Evolutionary conservation across 225 moss, liverwort and hornwort species (phyloP).

Genomic region (Polytrichum commune): DNA sequence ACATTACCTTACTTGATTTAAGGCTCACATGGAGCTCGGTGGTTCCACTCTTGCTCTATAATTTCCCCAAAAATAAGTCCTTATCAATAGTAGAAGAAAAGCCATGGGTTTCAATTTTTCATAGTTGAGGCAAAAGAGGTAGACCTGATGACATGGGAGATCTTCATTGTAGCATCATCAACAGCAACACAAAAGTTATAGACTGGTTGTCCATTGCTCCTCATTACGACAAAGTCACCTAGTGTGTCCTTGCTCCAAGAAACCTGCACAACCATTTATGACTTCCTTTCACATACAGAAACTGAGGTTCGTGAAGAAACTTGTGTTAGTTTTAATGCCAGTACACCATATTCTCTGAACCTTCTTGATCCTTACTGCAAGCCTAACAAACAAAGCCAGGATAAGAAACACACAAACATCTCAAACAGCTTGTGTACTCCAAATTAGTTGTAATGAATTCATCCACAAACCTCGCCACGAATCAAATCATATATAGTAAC

Average conservation of each 20-base stretch:
- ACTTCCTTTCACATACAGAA: conserved; percentile 2
- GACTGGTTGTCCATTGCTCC: conserved; percentile 99
- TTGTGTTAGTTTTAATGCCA: too few species aligned
- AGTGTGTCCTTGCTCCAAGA: conserved; percentile 95
- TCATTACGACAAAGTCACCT: conserved; percentile 93
- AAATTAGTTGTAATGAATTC: neutral
- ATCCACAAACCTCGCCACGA: conserved; percentile 83
- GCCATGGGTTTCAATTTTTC: neutral
- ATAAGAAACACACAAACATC: too few species aligned
- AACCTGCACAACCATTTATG: conserved; percentile 38
- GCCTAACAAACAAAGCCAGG: too few species aligned
- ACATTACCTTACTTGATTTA: too few species aligned
- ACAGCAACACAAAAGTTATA: conserved; percentile 99
- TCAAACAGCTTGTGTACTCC: too few species aligned
- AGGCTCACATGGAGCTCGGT: too few species aligned
- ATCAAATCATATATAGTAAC: conserved; percentile 93
- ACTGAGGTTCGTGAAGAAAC: too few species aligned
- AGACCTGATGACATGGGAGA: conserved; percentile 95
- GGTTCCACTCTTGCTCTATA: too few species aligned
- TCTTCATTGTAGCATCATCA: conserved; percentile 96
- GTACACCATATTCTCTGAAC: too few species aligned
- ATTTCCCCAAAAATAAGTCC: neutral
- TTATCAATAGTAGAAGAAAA: neutral
- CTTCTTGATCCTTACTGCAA: too few species aligned
- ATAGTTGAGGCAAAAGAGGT: neutral